These are phyloP conservation scores for Chloris gayana DNA, from an alignment of 176 grass and related monocot genomes.

Conservation along the genomic window DNA sequence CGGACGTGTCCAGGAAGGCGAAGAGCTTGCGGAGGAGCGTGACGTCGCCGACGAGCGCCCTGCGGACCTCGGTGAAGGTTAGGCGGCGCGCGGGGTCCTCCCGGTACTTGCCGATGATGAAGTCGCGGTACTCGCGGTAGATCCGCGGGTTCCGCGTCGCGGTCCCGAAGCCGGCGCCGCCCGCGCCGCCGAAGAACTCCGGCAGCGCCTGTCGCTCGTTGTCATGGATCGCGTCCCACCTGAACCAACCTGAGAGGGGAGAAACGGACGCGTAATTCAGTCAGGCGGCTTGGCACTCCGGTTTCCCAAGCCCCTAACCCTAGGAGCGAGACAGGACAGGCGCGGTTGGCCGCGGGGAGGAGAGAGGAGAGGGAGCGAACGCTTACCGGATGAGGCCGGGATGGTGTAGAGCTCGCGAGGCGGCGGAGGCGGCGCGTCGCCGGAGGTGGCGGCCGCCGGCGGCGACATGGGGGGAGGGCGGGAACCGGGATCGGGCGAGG, in stretches of 20 bases:
- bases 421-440: slow-evolving; percentile 20
- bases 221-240: slow-evolving; percentile 94
- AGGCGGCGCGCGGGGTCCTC: slow-evolving; percentile 73
- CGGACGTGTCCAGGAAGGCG: slow-evolving; percentile 61
- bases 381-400: slow-evolving; percentile 59
- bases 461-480: slow-evolving; percentile 50
- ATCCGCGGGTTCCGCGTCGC: slow-evolving; percentile 86
- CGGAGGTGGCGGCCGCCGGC: slow-evolving; percentile 43
- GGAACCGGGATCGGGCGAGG: slow-evolving; percentile 2
- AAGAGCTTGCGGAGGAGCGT: slow-evolving; percentile 77
- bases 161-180: slow-evolving; percentile 58
- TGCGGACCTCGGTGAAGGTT: slow-evolving; percentile 87
- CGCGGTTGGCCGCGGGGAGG: neutral
- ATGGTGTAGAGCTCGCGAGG: slow-evolving; percentile 72
- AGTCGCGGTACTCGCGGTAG: slow-evolving; percentile 97
- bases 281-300: slow-evolving; percentile 15
- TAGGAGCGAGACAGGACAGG: slow-evolving; percentile 11
- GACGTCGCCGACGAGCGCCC: slow-evolving; percentile 70
- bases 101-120: slow-evolving; percentile 83
- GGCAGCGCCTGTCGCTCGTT: slow-evolving; percentile 66
- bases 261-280: neutral
- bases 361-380: neutral
- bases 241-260: slow-evolving; percentile 74
- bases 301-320: slow-evolving; percentile 31
- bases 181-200: slow-evolving; percentile 90